These are phyloP conservation scores for Bimuria novae-zelandiae DNA, from an alignment of 2,329 filamentous ascomycete genomes.

Conservation along the genomic window DNA sequence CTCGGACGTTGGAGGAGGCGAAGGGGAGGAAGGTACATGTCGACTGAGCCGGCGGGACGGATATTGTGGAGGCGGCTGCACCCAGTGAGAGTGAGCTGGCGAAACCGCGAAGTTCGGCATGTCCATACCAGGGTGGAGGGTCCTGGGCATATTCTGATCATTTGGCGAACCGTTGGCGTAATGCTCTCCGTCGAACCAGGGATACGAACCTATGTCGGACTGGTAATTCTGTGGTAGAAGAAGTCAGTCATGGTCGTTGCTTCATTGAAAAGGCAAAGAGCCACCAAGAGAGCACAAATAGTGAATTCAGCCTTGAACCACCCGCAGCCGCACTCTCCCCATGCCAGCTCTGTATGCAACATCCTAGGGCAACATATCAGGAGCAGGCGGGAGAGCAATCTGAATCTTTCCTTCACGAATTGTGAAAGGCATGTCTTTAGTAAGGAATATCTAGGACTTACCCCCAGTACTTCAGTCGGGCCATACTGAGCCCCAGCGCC, in stretches of 20 bases:
- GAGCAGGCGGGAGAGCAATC: too few relatives aligned
- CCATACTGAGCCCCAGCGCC: constrained; percentile 23
- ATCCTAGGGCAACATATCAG: too few relatives aligned
- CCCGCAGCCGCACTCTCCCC: too few relatives aligned
- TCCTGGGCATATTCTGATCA: neutral
- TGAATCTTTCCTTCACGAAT: neutral
- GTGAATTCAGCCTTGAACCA: too few relatives aligned
- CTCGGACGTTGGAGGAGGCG: constrained; percentile 10
- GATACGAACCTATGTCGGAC: neutral
- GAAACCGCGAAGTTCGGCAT: neutral
- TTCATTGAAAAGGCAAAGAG: neutral
- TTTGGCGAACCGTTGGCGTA: neutral
- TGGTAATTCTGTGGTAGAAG: neutral
- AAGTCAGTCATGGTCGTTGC: neutral
- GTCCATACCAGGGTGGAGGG: neutral
- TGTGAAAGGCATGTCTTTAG: constrained; percentile 9
- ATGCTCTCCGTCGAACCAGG: neutral
- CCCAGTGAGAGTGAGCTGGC: neutral
- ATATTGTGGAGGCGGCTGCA: neutral
- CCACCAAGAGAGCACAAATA: too few relatives aligned
- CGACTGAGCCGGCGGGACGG: neutral
- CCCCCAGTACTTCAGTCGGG: constrained; percentile 8
- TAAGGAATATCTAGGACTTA: constrained; percentile 1
- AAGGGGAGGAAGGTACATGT: neutral
- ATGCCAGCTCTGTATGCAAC: too few relatives aligned